phyloP scores from a whole-genome alignment of 116 monocot species.

The Phalaenopsis hybrid region DNA sequence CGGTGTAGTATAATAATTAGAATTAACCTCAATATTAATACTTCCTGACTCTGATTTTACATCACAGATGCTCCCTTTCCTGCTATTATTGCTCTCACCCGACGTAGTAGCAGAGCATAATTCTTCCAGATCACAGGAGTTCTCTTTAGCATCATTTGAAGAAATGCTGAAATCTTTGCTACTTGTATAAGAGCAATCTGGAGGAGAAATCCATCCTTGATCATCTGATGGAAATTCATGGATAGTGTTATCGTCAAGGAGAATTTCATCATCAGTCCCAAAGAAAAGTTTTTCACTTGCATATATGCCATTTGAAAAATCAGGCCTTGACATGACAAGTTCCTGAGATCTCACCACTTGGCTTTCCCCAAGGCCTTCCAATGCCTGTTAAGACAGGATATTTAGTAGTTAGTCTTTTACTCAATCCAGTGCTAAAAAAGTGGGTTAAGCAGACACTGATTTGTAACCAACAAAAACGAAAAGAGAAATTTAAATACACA shows the following conservation, averaged over 20 bases:
- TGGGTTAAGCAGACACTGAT: not conserved
- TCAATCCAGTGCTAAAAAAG: not conserved
- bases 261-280: conserved; percentile 15
- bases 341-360: conserved; percentile 56
- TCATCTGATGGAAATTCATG: conserved; percentile 31
- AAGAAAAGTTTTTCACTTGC: conserved; percentile 25
- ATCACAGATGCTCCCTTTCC: conserved; percentile 10
- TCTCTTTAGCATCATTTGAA: conserved; percentile 27
- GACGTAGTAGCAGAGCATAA: not conserved
- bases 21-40: conserved; percentile 15
- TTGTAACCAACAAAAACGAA: not conserved
- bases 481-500: too few species aligned
- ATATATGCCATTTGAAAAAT: conserved; percentile 21
- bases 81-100: conserved; percentile 7
- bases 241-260: conserved; percentile 13
- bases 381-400: conserved; percentile 41
- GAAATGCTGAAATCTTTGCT: conserved; percentile 33
- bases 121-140: conserved; percentile 18
- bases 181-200: conserved; percentile 54
- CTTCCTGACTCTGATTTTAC: conserved; percentile 16
- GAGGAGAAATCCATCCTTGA: conserved; percentile 91
- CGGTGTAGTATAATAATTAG: conserved; percentile 9
- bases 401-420: not conserved
- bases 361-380: conserved; percentile 89
- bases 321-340: conserved; percentile 44